phyloP scores from a whole-genome alignment of 2,329 filamentous ascomycete genomes.

The Arthroderma uncinatum region DNA sequence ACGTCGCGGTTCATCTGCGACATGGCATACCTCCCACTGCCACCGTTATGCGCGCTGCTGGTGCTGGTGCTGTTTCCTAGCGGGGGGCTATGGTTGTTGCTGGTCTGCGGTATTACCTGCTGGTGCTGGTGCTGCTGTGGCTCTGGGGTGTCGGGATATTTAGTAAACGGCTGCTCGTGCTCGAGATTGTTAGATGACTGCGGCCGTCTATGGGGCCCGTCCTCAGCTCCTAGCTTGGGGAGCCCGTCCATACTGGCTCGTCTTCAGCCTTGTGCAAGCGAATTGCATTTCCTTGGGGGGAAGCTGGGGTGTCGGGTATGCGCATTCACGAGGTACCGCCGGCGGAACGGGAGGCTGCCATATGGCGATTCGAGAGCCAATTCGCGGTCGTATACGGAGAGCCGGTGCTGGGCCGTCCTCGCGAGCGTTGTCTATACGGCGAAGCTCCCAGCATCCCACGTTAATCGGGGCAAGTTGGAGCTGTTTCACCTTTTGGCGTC shows the following conservation, averaged over 20 bases:
- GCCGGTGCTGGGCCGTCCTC: background rate
- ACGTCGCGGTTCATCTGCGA: background rate
- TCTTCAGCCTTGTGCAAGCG: conserved; percentile 5
- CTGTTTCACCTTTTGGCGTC: background rate
- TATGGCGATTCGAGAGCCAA: conserved; percentile 1
- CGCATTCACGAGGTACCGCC: conserved; percentile 2
- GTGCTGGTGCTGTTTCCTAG: background rate
- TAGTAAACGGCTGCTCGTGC: background rate
- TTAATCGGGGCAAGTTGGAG: background rate
- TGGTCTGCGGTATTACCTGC: background rate
- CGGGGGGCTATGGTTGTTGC: background rate
- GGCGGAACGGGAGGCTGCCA: background rate
- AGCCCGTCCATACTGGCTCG: conserved; percentile 3
- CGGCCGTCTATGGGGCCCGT: background rate
- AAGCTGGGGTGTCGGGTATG: background rate
- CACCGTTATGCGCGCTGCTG: background rate
- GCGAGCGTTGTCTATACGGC: background rate
- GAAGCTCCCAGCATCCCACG: background rate
- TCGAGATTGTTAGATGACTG: background rate
- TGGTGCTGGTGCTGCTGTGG: background rate
- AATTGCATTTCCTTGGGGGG: conserved; percentile 2
- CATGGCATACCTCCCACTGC: background rate
- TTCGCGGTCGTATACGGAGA: background rate
- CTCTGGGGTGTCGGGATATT: background rate
- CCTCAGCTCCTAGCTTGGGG: conserved; percentile 1